These are phyloP conservation scores for Botrytis fabae DNA, from an alignment of 2,329 filamentous ascomycete genomes.

Conservation along the genomic window DNA sequence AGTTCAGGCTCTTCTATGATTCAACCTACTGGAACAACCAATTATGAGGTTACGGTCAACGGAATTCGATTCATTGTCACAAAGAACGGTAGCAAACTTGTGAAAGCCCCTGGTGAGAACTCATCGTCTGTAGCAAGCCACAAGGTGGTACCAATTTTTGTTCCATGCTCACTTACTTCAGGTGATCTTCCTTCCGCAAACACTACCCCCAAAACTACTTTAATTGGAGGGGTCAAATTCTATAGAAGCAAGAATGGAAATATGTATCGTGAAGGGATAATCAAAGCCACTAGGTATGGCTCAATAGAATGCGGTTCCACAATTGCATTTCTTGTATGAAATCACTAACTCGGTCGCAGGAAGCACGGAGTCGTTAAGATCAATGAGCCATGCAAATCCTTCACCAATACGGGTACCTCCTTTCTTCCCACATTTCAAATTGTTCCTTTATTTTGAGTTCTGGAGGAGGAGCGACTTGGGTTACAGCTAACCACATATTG, in stretches of 20 bases:
- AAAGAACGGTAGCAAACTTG: slow-evolving; percentile 79
- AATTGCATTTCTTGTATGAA: slow-evolving; percentile 35
- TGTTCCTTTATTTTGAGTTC: slow-evolving; percentile 27
- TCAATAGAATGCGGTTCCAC: slow-evolving; percentile 1
- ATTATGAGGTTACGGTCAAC: slow-evolving; percentile 66
- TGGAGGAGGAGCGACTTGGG: slow-evolving; percentile 30
- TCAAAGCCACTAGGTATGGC: slow-evolving; percentile 75
- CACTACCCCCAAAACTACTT: slow-evolving; percentile 71
- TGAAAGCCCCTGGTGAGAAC: slow-evolving; percentile 66
- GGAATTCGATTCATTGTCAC: slow-evolving; percentile 73
- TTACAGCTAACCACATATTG: slow-evolving; percentile 38
- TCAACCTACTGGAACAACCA: slow-evolving; percentile 37
- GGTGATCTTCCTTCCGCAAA: slow-evolving; percentile 61
- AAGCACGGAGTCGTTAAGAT: slow-evolving; percentile 57
- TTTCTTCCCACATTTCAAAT: slow-evolving; percentile 40
- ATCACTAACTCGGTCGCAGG: slow-evolving; percentile 37
- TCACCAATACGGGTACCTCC: slow-evolving; percentile 66
- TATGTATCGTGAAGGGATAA: slow-evolving; percentile 72
- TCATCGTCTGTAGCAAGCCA: slow-evolving; percentile 15
- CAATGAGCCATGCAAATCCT: slow-evolving; percentile 71
- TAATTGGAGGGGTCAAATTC: slow-evolving; percentile 77
- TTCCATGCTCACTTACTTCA: slow-evolving; percentile 43
- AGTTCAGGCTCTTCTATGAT: slow-evolving; percentile 27
- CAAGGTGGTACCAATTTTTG: slow-evolving; percentile 25
- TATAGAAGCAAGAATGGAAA: slow-evolving; percentile 86